These are phyloP conservation scores for Xylaria sp. DNA, from an alignment of 2,329 filamentous ascomycete species.

Conservation along the genomic window DNA sequence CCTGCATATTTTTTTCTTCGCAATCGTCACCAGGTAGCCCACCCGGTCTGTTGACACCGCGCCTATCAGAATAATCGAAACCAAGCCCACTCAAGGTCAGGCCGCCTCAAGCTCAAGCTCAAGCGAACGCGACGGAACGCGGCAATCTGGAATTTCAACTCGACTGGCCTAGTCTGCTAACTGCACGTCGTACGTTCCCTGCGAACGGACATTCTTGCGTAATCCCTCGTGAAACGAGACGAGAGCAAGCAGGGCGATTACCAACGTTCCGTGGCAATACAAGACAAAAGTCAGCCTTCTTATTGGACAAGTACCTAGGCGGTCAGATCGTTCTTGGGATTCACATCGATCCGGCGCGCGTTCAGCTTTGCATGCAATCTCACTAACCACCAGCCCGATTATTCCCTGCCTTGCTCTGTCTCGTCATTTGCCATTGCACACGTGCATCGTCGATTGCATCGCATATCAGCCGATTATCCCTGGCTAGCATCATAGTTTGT, in stretches of 20 bases:
- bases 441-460: conserved; percentile 28
- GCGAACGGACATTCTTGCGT: conserved; percentile 16
- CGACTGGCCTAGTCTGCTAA: conserved; percentile 1
- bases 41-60: conserved; percentile 4
- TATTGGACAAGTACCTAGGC: conserved; percentile 35
- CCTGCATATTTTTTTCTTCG: conserved; percentile 17
- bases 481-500: conserved; percentile 16
- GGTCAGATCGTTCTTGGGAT: conserved; percentile 31
- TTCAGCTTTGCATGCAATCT: conserved; percentile 34
- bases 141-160: conserved; percentile 6
- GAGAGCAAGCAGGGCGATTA: conserved; percentile 23
- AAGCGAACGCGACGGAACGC: conserved; percentile 23
- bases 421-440: conserved; percentile 22
- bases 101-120: conserved; percentile 11
- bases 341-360: conserved; percentile 34
- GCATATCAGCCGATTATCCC: conserved; percentile 24
- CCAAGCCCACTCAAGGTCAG: background rate
- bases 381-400: conserved; percentile 23
- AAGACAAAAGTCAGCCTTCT: conserved; percentile 18
- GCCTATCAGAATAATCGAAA: conserved; percentile 2
- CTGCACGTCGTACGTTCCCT: background rate
- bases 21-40: conserved; percentile 1
- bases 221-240: conserved; percentile 13
- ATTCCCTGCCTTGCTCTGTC: conserved; percentile 20
- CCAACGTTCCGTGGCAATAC: conserved; percentile 17